Conservation (phyloP, 2,329 filamentous ascomycete genomes). For the Alternaria sp. region DNA sequence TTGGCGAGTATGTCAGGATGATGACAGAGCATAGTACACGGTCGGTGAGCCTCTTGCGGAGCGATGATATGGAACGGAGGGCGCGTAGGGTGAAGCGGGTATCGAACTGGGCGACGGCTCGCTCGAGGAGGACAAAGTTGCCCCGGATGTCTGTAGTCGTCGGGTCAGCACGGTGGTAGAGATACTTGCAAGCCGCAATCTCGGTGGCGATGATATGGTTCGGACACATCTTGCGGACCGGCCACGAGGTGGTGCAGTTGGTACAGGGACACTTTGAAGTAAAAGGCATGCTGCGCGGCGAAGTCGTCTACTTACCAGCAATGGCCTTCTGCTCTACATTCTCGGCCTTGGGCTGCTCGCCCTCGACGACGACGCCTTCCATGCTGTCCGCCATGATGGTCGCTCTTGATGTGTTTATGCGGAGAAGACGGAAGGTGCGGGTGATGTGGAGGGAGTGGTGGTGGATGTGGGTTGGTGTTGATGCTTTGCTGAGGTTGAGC, state of each 20-base stretch:
- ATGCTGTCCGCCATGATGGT: conserved; percentile 59
- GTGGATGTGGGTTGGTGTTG: conserved; percentile 27
- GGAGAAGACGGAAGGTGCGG: conserved; percentile 25
- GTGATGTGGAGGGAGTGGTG: conserved; percentile 18
- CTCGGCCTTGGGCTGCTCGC: conserved; percentile 52
- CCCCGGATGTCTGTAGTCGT: conserved; percentile 80
- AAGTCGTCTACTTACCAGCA: conserved; percentile 41
- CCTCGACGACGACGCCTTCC: conserved; percentile 56
- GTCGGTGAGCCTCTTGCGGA: conserved; percentile 87
- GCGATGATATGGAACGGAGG: conserved; percentile 91
- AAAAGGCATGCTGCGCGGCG: conserved; percentile 27
- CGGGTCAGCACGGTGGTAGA: conserved; percentile 43
- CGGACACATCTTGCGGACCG: conserved; percentile 39
- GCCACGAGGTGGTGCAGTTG: conserved; percentile 28
- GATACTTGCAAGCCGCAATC: conserved; percentile 39
- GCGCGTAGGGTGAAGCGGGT: conserved; percentile 93
- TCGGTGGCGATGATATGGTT: conserved; percentile 42
- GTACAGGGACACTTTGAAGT: conserved; percentile 34
- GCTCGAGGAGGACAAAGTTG: conserved; percentile 91
- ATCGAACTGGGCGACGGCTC: conserved; percentile 92
- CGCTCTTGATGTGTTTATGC: conserved; percentile 20
- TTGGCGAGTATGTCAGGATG: conserved; percentile 77
- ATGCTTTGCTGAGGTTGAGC: conserved; percentile 30
- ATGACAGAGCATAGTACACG: conserved; percentile 84
- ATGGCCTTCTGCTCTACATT: conserved; percentile 53